Evolutionary conservation across 2,329 filamentous ascomycete species (phyloP).

Genomic region (Fusarium lateritium): DNA sequence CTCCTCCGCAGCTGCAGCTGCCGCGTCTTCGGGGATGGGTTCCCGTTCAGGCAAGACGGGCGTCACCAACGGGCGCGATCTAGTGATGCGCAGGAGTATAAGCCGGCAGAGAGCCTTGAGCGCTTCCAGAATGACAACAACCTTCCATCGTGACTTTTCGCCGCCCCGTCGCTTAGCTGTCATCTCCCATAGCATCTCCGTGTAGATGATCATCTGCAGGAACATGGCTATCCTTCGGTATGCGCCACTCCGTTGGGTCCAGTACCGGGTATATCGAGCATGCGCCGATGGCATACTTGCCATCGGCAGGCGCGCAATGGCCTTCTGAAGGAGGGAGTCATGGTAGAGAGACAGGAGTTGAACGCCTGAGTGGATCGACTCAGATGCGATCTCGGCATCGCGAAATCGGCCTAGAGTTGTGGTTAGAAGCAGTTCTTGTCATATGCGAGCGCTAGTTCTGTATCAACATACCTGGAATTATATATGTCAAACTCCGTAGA

Average conservation of each 20-base stretch:
- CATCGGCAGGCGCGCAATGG: constrained; percentile 71
- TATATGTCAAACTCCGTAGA: constrained; percentile 92
- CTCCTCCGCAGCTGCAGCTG: constrained; percentile 61
- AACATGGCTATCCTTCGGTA: constrained; percentile 87
- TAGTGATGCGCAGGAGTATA: constrained; percentile 84
- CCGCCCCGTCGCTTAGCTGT: constrained; percentile 88
- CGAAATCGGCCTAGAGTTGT: constrained; percentile 78
- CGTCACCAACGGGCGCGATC: constrained; percentile 84
- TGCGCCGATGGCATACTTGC: constrained; percentile 70
- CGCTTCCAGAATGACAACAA: constrained; percentile 86
- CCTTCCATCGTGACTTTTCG: constrained; percentile 85
- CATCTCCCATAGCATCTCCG: constrained; percentile 98
- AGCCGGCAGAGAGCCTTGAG: constrained; percentile 89
- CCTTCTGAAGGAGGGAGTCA: constrained; percentile 83
- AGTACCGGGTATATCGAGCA: constrained; percentile 77
- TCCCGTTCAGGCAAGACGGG: constrained; percentile 91
- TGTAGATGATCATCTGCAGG: constrained; percentile 93
- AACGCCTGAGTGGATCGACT: constrained; percentile 89
- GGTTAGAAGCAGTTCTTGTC: constrained; percentile 16
- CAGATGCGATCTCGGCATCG: constrained; percentile 94
- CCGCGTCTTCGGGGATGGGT: constrained; percentile 74
- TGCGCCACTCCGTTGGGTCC: constrained; percentile 73
- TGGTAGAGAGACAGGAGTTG: constrained; percentile 94
- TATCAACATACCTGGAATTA: constrained; percentile 80
- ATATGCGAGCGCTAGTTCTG: background rate